Percentiles rank a stretch among this genome's conserved stretches.
Conservation (phyloP, 306 rosid species). For the Ochetophila trinervis region DNA sequence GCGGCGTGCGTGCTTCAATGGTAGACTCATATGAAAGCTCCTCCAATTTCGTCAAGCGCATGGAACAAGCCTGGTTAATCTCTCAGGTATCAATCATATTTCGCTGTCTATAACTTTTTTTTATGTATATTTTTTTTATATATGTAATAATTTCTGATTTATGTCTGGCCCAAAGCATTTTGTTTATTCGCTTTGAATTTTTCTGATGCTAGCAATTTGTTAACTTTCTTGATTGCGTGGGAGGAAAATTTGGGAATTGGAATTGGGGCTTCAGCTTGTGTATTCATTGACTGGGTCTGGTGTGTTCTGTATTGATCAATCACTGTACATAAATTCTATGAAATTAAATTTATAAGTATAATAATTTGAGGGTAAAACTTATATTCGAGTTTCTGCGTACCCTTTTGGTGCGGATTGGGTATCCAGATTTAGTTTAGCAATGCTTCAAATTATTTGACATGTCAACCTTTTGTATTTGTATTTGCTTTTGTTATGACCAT, state of each 20-base stretch:
- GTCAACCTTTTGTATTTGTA: too few relatives aligned
- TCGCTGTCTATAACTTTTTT: not conserved
- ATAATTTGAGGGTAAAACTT: too few relatives aligned
- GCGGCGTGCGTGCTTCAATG: constrained; percentile 56
- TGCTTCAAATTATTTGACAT: too few relatives aligned
- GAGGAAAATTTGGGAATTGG: not conserved
- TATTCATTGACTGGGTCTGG: not conserved
- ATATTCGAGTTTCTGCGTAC: too few relatives aligned
- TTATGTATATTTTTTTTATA: not conserved
- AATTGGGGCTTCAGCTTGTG: not conserved
- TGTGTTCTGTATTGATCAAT: not conserved
- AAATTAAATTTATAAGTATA: not conserved
- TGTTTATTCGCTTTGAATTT: too few relatives aligned
- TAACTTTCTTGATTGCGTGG: too few relatives aligned
- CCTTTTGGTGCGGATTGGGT: not conserved
- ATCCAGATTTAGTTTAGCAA: not conserved
- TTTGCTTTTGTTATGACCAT: too few relatives aligned
- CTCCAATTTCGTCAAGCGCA: constrained; percentile 67
- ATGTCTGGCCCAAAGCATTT: not conserved
- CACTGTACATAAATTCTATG: not conserved
- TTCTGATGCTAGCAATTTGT: too few relatives aligned
- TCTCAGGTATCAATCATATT: constrained; percentile 51
- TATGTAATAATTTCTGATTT: not conserved
- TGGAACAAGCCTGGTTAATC: constrained; percentile 85
- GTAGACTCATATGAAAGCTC: constrained; percentile 69